Percentiles rank a stretch among this genome's conserved stretches.
phyloP scores from a whole-genome alignment of 768 basidiomycete species.

The Russula dissimulans region DNA sequence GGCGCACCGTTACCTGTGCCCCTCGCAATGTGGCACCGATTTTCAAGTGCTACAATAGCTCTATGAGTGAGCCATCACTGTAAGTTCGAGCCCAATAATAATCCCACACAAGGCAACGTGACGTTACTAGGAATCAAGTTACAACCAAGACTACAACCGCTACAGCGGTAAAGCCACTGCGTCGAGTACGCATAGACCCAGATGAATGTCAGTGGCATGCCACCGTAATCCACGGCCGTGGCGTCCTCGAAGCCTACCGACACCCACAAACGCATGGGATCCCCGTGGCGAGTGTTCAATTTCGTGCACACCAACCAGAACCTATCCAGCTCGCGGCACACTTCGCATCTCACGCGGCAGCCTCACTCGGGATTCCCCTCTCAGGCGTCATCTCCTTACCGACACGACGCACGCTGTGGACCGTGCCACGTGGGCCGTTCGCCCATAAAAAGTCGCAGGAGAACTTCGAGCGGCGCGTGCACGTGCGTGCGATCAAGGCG shows the following conservation, averaged over 20 bases:
- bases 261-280: conserved; percentile 57
- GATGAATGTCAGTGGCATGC: conserved; percentile 39
- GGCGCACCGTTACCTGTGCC: not conserved
- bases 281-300: conserved; percentile 75
- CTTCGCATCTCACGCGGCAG: conserved; percentile 76
- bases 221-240: conserved; percentile 53
- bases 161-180: not conserved
- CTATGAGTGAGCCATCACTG: not conserved
- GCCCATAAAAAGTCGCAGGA: conserved; percentile 91
- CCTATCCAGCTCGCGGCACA: conserved; percentile 73
- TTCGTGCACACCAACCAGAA: conserved; percentile 63
- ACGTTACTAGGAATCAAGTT: not conserved
- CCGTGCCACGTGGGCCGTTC: conserved; percentile 79
- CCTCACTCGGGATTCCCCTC: conserved; percentile 74
- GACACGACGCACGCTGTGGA: conserved; percentile 71
- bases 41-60: not conserved
- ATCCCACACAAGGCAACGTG: not conserved
- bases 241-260: conserved; percentile 41
- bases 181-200: conserved; percentile 2
- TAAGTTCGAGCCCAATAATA: conserved; percentile 2
- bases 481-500: conserved; percentile 82
- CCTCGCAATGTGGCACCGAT: not conserved
- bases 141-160: not conserved
- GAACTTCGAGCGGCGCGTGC: conserved; percentile 82
- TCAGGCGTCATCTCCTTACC: conserved; percentile 60